phyloP scores from a whole-genome alignment of 306 rosid genomes.

The Chamaecrista fasciculata region DNA sequence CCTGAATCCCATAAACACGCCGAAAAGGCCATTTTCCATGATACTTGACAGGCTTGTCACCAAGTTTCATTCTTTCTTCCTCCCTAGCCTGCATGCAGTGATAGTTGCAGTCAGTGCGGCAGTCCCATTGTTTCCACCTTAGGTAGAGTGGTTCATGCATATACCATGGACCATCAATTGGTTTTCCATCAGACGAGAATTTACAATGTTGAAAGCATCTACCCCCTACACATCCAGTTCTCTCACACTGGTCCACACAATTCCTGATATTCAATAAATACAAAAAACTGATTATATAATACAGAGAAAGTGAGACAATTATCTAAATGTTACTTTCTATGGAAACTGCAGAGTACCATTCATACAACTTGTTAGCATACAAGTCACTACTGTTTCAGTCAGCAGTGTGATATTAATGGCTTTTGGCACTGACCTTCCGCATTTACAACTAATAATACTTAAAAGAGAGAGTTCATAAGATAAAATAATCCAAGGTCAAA shows the following conservation, averaged over 20 bases:
- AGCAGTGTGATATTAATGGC: not conserved
- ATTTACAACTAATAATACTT: constrained; percentile 7
- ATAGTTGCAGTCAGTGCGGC: constrained; percentile 84
- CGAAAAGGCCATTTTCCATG: constrained; percentile 94
- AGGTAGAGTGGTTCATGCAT: constrained; percentile 89
- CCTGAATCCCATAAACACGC: constrained; percentile 96
- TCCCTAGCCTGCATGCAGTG: constrained; percentile 89
- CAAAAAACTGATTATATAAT: constrained; percentile 22
- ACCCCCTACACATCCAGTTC: constrained; percentile 82
- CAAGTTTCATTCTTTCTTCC: constrained; percentile 75
- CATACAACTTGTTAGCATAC: not conserved
- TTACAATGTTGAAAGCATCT: constrained; percentile 96
- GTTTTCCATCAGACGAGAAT: constrained; percentile 94
- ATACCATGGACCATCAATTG: constrained; percentile 98
- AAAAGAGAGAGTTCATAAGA: not conserved
- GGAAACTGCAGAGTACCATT: not conserved
- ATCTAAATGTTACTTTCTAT: not conserved
- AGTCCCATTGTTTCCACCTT: constrained; percentile 98
- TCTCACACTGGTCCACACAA: constrained; percentile 77
- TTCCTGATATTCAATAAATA: too few relatives aligned
- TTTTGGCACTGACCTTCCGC: not conserved
- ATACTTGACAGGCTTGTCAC: constrained; percentile 75
- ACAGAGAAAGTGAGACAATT: not conserved
- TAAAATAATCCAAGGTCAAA: not conserved
- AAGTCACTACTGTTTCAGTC: not conserved